Conservation (phyloP, 1,139 yeast species). For the Taphrina populina region DNA sequence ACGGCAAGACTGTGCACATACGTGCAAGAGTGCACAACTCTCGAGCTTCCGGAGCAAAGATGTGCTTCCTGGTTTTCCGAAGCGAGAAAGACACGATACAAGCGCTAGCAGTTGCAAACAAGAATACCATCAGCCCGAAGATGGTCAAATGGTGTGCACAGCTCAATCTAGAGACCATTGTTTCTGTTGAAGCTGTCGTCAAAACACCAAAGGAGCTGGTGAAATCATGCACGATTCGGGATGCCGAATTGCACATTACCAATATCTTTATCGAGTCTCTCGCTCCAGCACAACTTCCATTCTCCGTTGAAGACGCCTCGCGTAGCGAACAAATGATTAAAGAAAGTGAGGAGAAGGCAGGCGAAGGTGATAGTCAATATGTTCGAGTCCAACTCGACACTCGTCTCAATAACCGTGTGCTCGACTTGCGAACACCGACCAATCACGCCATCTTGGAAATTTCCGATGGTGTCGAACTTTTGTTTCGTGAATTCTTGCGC, state of each 20-base stretch:
- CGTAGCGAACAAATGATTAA: constrained; percentile 77
- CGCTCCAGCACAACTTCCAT: constrained; percentile 90
- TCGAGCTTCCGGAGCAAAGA: constrained; percentile 84
- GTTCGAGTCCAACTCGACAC: constrained; percentile 96
- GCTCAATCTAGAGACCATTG: constrained; percentile 84
- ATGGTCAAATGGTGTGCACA: constrained; percentile 96
- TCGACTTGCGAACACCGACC: constrained; percentile 93
- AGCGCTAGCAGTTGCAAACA: constrained; percentile 72
- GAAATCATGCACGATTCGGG: constrained; percentile 88
- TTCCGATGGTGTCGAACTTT: constrained; percentile 80
- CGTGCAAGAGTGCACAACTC: constrained; percentile 93
- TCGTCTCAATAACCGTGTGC: constrained; percentile 88
- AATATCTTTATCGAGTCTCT: constrained; percentile 76
- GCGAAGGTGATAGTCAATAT: constrained; percentile 49
- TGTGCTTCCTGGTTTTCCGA: constrained; percentile 86
- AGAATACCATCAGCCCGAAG: constrained; percentile 76
- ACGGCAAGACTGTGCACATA: constrained; percentile 75
- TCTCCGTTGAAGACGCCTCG: constrained; percentile 91
- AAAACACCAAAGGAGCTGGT: constrained; percentile 81
- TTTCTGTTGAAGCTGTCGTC: constrained; percentile 81
- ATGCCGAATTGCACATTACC: constrained; percentile 75
- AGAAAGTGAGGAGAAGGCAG: constrained; percentile 70
- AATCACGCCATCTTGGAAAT: constrained; percentile 96
- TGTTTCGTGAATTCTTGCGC: constrained; percentile 83
- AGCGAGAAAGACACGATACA: constrained; percentile 82